Evolutionary conservation across 2,329 filamentous ascomycete genomes (phyloP).

Genomic region (Colletotrichum sp.): DNA sequence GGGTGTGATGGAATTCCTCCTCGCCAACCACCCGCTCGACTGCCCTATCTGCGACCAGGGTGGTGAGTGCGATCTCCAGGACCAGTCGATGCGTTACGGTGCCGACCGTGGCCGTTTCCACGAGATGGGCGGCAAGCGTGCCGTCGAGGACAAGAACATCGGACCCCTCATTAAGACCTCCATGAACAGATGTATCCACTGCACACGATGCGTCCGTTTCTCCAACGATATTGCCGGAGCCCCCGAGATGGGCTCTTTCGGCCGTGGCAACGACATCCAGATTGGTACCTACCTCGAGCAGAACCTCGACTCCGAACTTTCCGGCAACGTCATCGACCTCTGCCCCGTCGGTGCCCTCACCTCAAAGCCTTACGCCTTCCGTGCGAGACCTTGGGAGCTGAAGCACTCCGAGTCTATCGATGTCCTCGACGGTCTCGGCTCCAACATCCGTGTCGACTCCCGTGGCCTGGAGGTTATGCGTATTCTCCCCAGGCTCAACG

Average conservation of each 20-base stretch:
- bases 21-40: constrained; percentile 95
- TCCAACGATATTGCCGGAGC: constrained; percentile 97
- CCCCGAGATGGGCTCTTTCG: constrained; percentile 91
- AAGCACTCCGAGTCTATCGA: constrained; percentile 97
- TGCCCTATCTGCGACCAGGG: constrained; percentile 99
- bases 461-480: constrained; percentile 97
- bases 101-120: constrained; percentile 96
- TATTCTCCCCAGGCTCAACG: constrained; percentile 89
- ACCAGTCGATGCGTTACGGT: constrained; percentile 99
- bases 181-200: constrained; percentile 99
- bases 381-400: constrained; percentile 94
- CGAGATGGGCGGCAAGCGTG: constrained; percentile 93
- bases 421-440: constrained; percentile 89
- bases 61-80: constrained; percentile 98
- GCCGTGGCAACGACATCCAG: constrained; percentile 95
- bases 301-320: constrained; percentile 92
- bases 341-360: constrained; percentile 97
- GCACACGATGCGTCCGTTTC: constrained; percentile 96
- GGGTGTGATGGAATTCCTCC: constrained; percentile 98
- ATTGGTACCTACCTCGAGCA: constrained; percentile 98
- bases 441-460: constrained; percentile 92
- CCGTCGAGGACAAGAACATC: constrained; percentile 99
- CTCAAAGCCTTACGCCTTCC: constrained; percentile 97
- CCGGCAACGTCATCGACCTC: constrained; percentile 96
- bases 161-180: constrained; percentile 98